phyloP scores from a whole-genome alignment of 1,284 basidiomycete species.

The Microbotryomycetes sp. region DNA sequence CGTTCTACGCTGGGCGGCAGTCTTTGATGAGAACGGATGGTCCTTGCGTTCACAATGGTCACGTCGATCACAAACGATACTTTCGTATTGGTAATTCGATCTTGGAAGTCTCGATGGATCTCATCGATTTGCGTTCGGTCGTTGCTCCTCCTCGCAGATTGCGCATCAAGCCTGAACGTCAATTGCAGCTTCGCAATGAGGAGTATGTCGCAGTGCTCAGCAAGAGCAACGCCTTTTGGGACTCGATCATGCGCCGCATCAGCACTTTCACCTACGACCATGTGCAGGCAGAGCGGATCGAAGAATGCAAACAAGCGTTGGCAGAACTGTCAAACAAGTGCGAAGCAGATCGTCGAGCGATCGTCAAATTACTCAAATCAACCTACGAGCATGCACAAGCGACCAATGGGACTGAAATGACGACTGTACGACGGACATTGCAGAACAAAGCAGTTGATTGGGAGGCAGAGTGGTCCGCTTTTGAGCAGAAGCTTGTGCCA shows the following conservation, averaged over 20 bases:
- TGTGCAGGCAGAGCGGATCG: conserved; percentile 27
- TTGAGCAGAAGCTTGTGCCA: conserved; percentile 46
- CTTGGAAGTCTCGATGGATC: conserved; percentile 82
- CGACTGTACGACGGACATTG: conserved; percentile 64
- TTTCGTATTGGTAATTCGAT: conserved; percentile 66
- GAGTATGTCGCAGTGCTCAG: conserved; percentile 74
- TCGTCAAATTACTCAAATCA: conserved; percentile 65
- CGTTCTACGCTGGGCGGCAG: conserved; percentile 82
- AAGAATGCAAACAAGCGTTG: conserved; percentile 29
- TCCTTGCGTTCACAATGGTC: conserved; percentile 86
- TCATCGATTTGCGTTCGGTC: conserved; percentile 74
- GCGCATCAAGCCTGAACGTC: conserved; percentile 73
- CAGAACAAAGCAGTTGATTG: conserved; percentile 96
- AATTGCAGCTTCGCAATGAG: conserved; percentile 79
- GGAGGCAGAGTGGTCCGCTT: conserved; percentile 70
- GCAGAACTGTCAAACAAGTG: conserved; percentile 17
- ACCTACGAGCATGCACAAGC: conserved; percentile 72
- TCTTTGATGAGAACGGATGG: conserved; percentile 71
- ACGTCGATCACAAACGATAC: conserved; percentile 86
- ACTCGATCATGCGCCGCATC: conserved; percentile 50
- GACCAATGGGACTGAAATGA: conserved; percentile 51
- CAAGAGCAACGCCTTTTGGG: conserved; percentile 59
- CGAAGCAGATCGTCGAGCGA: conserved; percentile 50
- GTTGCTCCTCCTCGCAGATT: conserved; percentile 83
- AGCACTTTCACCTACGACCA: conserved; percentile 47